Evolutionary conservation across 768 basidiomycete species (phyloP).

Genomic region (Boletus sp.): DNA sequence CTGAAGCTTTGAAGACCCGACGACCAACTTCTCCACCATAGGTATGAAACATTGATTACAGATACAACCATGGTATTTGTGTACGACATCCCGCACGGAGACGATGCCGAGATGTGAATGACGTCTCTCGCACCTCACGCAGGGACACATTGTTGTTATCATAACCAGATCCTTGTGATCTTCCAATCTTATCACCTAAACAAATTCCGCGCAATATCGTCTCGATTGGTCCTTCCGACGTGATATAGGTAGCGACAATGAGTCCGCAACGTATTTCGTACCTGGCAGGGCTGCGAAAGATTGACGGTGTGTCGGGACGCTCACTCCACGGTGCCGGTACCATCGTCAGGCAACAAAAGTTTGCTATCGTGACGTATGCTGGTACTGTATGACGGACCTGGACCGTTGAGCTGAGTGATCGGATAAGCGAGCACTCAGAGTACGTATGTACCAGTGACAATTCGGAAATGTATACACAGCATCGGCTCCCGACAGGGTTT

Average conservation of each 20-base stretch:
- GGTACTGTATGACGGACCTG: constrained; percentile 6
- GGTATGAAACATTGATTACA: neutral
- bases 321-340: constrained; percentile 28
- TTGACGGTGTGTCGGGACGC: constrained; percentile 15
- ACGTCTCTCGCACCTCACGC: neutral
- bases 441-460: neutral
- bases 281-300: constrained; percentile 15
- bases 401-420: neutral
- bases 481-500: neutral
- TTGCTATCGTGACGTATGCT: constrained; percentile 6
- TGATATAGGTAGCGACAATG: constrained; percentile 2
- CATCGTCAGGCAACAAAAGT: constrained; percentile 12
- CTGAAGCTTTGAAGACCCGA: no score
- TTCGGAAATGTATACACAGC: neutral
- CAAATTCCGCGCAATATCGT: neutral
- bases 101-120: neutral
- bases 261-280: neutral
- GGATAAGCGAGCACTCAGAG: neutral
- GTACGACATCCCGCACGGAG: neutral
- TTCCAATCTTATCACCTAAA: neutral
- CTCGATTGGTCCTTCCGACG: neutral
- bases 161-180: neutral
- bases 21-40: neutral
- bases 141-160: neutral
- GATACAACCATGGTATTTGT: neutral